Base-by-base conservation (phyloP, 208 protist species). In the Crithidia brevicula region DNA sequence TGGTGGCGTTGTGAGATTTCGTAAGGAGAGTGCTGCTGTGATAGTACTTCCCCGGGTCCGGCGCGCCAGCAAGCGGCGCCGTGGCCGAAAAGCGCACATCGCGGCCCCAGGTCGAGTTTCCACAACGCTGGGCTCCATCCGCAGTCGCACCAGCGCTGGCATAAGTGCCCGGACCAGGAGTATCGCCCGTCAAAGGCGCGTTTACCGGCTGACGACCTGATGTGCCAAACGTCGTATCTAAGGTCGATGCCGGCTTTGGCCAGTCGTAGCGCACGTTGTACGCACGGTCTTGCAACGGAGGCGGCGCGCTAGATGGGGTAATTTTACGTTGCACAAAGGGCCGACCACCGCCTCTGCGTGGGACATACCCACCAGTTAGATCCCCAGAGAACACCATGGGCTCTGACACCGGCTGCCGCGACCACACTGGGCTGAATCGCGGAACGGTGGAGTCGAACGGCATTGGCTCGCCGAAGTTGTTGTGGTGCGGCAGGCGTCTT, bases 1-100 rank as follows among this genome's bases (percentile, higher is more conserved):
- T 87, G 13, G 91, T 96, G 31, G 71, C 61, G 54, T 96, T 96
- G 80, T 89, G 82, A 3, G 88, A 84, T 43, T 92, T 94, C n/a
- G 76, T 93, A n/a, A 92, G 53, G 46, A 94, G 81, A 4, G 86
- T 94, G 47, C 79, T 87, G 28, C 82, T 68, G 58, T 86, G 74
- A 60, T 86, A 82, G 68, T 89, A 93, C 42, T 79, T 72, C 7
- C 86, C 88, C 43, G 83, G 73, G 22, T 82, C 86, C 49, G 75
- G 77, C 15, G 30, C 43, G 20, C 63, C 74, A 20, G 54, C 69
- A 10, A 59, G 30, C 33, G 76, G 65, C 4, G 43, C 15, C 10
- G 30, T 64, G 0, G 31, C 27, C 23, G 76, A 60, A 72, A 92
- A 93, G 34, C 90, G 88, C 63, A 85, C 79, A 67, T 93, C 85